These are phyloP conservation scores for Aspergillus ostianus DNA, from an alignment of 495 filamentous ascomycete species.

Conservation along the genomic window DNA sequence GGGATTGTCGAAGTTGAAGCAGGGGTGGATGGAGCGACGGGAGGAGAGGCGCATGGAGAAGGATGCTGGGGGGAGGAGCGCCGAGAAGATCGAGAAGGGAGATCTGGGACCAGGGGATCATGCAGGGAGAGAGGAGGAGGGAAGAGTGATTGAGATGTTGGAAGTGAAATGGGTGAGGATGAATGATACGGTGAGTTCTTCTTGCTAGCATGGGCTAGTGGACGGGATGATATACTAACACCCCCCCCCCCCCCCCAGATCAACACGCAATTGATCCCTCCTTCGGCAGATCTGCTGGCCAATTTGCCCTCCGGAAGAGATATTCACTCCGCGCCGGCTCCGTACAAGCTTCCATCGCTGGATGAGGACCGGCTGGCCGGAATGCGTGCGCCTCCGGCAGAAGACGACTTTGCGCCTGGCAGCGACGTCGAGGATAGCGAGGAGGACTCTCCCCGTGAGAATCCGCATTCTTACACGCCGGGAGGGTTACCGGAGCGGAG, in stretches of 20 bases:
- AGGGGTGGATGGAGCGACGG: conserved; percentile 48
- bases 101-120: conserved; percentile 72
- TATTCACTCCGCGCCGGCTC: conserved; percentile 62
- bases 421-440: conserved; percentile 44
- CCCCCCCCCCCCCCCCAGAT: conserved; percentile 49
- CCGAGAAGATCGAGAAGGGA: conserved; percentile 52
- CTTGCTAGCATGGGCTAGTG: no score
- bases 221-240: background rate
- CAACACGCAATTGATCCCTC: conserved; percentile 74
- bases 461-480: conserved; percentile 31
- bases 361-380: conserved; percentile 54
- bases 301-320: conserved; percentile 86
- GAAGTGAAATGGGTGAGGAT: conserved; percentile 86
- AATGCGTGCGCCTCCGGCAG: conserved; percentile 44
- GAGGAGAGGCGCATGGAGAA: conserved; percentile 64
- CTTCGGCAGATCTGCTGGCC: conserved; percentile 63
- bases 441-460: conserved; percentile 41
- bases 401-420: conserved; percentile 31
- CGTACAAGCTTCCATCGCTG: conserved; percentile 57
- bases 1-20: conserved; percentile 44
- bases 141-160: conserved; percentile 79
- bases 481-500: conserved; percentile 44
- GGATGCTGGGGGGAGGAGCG: conserved; percentile 55
- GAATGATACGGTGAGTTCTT: conserved; percentile 79
- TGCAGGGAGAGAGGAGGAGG: conserved; percentile 81